Percentiles rank a stretch among this genome's conserved stretches.
These are phyloP conservation scores for Plasmodium sp. DNA, from an alignment of 169 alveolate genomes.

Conservation along the genomic window DNA sequence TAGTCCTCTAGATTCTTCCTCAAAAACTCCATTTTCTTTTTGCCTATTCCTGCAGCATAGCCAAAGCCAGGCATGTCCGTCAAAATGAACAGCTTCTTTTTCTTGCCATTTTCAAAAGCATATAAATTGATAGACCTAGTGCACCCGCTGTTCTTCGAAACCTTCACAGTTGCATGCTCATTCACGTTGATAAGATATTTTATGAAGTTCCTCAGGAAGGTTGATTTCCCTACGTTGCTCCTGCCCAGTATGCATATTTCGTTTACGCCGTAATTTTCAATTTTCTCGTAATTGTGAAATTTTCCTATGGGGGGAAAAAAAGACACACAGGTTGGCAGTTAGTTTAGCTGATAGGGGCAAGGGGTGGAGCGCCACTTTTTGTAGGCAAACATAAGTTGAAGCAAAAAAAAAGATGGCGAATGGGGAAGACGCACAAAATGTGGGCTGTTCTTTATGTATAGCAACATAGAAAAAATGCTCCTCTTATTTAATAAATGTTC, in stretches of 20 bases:
- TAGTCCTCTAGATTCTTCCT: slow-evolving; percentile 58
- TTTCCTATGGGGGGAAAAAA: slow-evolving; percentile 7
- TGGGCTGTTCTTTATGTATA: neutral
- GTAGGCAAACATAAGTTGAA: neutral
- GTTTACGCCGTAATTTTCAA: slow-evolving; percentile 58
- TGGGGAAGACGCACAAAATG: neutral
- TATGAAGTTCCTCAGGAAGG: slow-evolving; percentile 57
- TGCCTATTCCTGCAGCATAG: slow-evolving; percentile 69
- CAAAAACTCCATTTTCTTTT: slow-evolving; percentile 36
- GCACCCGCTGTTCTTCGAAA: slow-evolving; percentile 61
- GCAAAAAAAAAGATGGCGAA: neutral
- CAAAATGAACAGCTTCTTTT: slow-evolving; percentile 40
- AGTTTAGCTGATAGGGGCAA: neutral
- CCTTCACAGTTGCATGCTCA: slow-evolving; percentile 21
- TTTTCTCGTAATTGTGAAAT: slow-evolving; percentile 29
- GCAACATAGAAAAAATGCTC: neutral
- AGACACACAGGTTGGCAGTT: neutral
- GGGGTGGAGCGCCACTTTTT: neutral
- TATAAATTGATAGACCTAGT: slow-evolving; percentile 67
- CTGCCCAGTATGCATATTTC: slow-evolving; percentile 70
- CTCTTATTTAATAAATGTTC: neutral
- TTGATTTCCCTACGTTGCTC: slow-evolving; percentile 69
- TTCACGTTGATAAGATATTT: slow-evolving; percentile 37
- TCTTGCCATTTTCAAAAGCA: slow-evolving; percentile 64
- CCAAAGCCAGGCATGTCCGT: slow-evolving; percentile 74